phyloP scores from a whole-genome alignment of 352 stramenopile genomes.

The Pythium coloratum region DNA sequence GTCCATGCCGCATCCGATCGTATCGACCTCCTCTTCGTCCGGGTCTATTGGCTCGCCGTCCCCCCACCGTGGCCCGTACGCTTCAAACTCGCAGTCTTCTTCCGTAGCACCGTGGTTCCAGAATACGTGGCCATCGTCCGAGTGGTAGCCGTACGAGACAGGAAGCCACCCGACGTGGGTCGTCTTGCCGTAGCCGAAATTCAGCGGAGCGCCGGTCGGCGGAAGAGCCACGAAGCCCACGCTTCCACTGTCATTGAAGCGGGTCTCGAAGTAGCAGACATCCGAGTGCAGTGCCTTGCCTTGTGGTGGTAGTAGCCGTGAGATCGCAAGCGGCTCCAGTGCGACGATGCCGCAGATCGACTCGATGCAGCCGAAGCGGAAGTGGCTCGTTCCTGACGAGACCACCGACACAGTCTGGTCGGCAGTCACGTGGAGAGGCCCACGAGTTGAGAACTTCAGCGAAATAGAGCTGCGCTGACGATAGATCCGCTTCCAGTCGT shows the following conservation, averaged over 20 bases:
- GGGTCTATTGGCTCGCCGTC: background rate
- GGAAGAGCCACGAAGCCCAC: constrained; percentile 28
- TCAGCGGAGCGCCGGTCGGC: background rate
- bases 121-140: constrained; percentile 35
- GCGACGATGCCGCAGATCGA: constrained; percentile 30
- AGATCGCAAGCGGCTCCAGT: constrained; percentile 19
- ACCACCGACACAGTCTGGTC: constrained; percentile 27
- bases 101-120: constrained; percentile 28
- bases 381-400: constrained; percentile 25
- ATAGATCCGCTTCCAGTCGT: constrained; percentile 28
- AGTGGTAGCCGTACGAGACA: constrained; percentile 43
- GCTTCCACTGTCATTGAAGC: constrained; percentile 30
- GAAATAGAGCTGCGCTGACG: constrained; percentile 13
- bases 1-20: constrained; percentile 36
- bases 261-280: constrained; percentile 41
- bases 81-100: constrained; percentile 9
- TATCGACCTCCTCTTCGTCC: background rate
- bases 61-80: constrained; percentile 28
- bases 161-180: constrained; percentile 40
- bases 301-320: background rate
- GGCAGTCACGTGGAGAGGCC: constrained; percentile 18
- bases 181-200: constrained; percentile 35
- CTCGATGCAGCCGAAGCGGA: constrained; percentile 30
- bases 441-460: constrained; percentile 31
- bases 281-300: background rate